Evolutionary conservation across 768 basidiomycete genomes (phyloP).

Genomic region (Boletus sp.): DNA sequence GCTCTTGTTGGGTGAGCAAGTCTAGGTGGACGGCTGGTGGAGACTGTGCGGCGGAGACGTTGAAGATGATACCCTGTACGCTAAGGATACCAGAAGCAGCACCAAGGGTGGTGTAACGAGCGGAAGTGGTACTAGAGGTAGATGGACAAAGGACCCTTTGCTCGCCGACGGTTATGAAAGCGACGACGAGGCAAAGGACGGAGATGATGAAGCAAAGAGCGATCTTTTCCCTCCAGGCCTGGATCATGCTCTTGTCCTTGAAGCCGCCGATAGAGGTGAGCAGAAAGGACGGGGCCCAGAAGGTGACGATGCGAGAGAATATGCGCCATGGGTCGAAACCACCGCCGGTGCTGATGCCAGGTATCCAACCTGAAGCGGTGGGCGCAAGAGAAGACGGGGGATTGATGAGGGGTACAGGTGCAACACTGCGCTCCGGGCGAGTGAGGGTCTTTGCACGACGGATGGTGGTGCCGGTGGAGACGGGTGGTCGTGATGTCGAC

Average conservation of each 20-base stretch:
- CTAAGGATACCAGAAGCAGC: conserved; percentile 63
- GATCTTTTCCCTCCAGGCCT: conserved; percentile 98
- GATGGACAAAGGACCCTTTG: conserved; percentile 89
- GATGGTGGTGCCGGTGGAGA: conserved; percentile 55
- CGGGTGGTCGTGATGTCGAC: conserved; percentile 36
- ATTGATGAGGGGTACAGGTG: conserved; percentile 91
- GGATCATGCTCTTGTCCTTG: conserved; percentile 70
- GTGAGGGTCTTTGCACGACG: conserved; percentile 95
- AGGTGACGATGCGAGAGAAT: conserved; percentile 77
- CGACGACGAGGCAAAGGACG: conserved; percentile 74
- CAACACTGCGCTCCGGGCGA: conserved; percentile 91
- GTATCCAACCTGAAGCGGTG: conserved; percentile 37
- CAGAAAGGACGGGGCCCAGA: conserved; percentile 85
- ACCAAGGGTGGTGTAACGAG: conserved; percentile 54
- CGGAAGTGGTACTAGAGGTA: conserved; percentile 41
- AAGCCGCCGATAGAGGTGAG: conserved; percentile 76
- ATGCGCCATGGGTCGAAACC: conserved; percentile 71
- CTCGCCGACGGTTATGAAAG: conserved; percentile 92
- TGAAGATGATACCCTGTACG: conserved; percentile 74
- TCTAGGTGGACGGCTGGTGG: conserved; percentile 56
- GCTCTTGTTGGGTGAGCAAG: conserved; percentile 47
- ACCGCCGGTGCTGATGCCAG: conserved; percentile 28
- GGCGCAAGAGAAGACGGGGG: conserved; percentile 54
- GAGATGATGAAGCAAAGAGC: conserved; percentile 86
- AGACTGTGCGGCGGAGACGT: conserved; percentile 53